Evolutionary conservation across 1,284 basidiomycete species (phyloP).

Genomic region (Sanghuangporus baumii): DNA sequence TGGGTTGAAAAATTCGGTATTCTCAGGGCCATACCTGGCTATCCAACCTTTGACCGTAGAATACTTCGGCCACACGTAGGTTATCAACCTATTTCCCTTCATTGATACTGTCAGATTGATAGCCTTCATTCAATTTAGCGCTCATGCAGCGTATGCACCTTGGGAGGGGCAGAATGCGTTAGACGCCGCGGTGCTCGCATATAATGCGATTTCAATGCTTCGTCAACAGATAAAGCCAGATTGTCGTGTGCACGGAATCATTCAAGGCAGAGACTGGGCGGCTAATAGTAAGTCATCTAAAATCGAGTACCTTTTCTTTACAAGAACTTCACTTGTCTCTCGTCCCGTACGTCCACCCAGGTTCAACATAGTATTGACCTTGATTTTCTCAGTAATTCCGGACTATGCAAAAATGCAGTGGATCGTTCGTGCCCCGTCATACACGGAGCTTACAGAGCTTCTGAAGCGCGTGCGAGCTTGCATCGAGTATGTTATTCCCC

Average conservation of each 20-base stretch:
- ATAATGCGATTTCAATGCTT: constrained; percentile 47
- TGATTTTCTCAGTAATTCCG: constrained; percentile 59
- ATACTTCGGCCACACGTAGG: constrained; percentile 25
- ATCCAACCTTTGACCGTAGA: constrained; percentile 22
- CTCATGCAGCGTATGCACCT: constrained; percentile 33
- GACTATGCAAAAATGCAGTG: constrained; percentile 70
- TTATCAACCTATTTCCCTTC: background rate
- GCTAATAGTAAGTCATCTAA: constrained; percentile 44
- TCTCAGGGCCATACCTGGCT: constrained; percentile 26
- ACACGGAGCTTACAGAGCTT: constrained; percentile 50
- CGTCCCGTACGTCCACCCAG: background rate
- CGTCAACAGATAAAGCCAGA: constrained; percentile 66
- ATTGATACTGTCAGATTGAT: background rate
- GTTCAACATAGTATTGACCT: background rate
- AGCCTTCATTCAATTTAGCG: background rate
- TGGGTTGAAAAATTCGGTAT: constrained; percentile 20
- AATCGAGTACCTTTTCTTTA: no score
- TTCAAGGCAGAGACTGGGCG: constrained; percentile 57
- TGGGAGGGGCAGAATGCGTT: constrained; percentile 46
- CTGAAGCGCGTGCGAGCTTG: constrained; percentile 57
- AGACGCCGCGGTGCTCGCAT: constrained; percentile 42
- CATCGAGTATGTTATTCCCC: constrained; percentile 51
- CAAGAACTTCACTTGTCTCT: no score
- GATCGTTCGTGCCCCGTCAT: constrained; percentile 67
- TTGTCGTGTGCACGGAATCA: constrained; percentile 62